Evolutionary conservation across 2,329 filamentous ascomycete genomes (phyloP).

Genomic region (Myriosclerotinia curreyana): DNA sequence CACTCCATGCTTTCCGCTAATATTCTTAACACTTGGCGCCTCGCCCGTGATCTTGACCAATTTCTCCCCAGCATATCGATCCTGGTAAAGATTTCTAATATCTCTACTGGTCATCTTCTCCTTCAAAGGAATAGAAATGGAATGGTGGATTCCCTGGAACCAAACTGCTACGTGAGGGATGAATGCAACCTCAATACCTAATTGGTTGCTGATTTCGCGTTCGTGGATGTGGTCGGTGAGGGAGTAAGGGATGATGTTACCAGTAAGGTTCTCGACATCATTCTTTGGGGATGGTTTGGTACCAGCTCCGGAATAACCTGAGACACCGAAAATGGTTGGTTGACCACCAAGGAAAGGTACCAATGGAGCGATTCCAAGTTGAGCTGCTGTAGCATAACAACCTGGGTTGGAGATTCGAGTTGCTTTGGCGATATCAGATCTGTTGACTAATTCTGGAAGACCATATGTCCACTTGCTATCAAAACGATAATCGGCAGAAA

Average conservation of each 20-base stretch:
- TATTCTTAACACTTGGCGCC: conserved; percentile 79
- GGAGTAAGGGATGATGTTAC: conserved; percentile 90
- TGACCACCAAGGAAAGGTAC: conserved; percentile 71
- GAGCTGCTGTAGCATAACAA: conserved; percentile 91
- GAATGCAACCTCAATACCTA: conserved; percentile 74
- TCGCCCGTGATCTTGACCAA: conserved; percentile 91
- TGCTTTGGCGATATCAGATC: conserved; percentile 71
- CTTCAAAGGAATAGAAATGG: conserved; percentile 84
- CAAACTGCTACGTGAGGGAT: conserved; percentile 93
- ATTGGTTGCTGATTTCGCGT: conserved; percentile 77
- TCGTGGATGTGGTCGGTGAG: conserved; percentile 95
- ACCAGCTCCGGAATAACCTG: conserved; percentile 90
- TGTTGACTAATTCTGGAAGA: conserved; percentile 78
- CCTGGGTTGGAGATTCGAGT: conserved; percentile 89
- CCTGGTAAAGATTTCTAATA: conserved; percentile 91
- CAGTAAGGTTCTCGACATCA: conserved; percentile 74
- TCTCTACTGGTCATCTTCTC: conserved; percentile 86
- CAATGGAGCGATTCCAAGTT: conserved; percentile 82
- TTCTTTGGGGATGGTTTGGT: conserved; percentile 95
- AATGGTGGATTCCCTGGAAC: conserved; percentile 95
- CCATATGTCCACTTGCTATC: conserved; percentile 84
- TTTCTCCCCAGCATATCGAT: conserved; percentile 92
- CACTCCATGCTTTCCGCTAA: conserved; percentile 79
- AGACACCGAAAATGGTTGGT: conserved; percentile 85
- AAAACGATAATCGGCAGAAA: conserved; percentile 96